Base-by-base conservation (phyloP, 192 early-diverging fungal species). In the Linnemannia zychae region DNA sequence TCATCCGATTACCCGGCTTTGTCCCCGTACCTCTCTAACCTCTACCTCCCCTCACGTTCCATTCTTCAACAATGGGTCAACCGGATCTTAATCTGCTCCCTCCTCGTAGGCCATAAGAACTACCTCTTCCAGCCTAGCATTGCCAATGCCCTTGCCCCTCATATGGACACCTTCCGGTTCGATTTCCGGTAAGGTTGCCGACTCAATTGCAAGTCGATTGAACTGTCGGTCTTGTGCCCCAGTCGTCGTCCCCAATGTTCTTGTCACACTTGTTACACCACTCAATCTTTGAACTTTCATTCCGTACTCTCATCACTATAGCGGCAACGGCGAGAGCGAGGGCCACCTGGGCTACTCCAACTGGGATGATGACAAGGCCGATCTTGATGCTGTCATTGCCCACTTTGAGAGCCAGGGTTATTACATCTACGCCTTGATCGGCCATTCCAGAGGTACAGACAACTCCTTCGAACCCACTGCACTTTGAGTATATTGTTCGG, bases 91-190 rank as follows among this genome's bases (percentile, higher is more conserved):
- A 24, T 33, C 7, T 57, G 36, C 18, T 44, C 31, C 22, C 7
- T 24, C 13, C 28, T 60, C 66, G 6, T 67, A 87, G 86, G 86
- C 44, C 86, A 87, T 68, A 87, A 87, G 38, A 87, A 87, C 73
- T 87, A 87, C 47, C 73, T 81, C 52, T 87, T 81, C 49, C 86
- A 81, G 50, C 80, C 79, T 16, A 74, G 17, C 11, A 46, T 87
- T 57, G 86, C 86, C 33, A 87, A 87, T 63, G n/a, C 37, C 31
- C 73, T 87, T 46, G 77, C 86, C 7, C 78, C 77, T 0, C 71
- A 67, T 60, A 82, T 87, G 77, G 86, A 87, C 69, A 82, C 88
- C 17, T 88, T 90, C 63, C 88, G 89, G 31, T 90, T 90, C 70
- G 89, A 90, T 72, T 90, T 90, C 63, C 52, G 83, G 83, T 85